Evolutionary conservation across 1,284 basidiomycete species (phyloP), one percentile per base, ranked within the genome.

Genomic region (Papiliotrema terrestris): DNA sequence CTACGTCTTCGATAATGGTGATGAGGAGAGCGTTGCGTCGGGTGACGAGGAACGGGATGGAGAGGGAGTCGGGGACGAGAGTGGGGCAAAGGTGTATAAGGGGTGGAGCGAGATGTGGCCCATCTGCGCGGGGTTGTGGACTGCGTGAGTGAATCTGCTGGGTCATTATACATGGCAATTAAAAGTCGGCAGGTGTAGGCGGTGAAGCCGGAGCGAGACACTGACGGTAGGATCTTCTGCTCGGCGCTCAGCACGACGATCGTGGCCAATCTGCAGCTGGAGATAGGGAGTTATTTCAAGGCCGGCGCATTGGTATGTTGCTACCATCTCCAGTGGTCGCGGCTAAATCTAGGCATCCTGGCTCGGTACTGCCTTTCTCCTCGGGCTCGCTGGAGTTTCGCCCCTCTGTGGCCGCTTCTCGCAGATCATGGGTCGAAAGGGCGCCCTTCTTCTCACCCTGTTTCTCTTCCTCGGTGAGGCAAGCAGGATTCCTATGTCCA

Each of bases 231-330:
- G 2, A 56, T 66, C 17, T 71, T 68, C 56, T 67, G 64, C 46
- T 59, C 66, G 0, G 66, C 69, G 0, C 51, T 68, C 23, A 52
- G 57, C 8, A 59, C 61, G 8, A 65, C 63, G 15, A 67, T 71
- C 25, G 66, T 66, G 0, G 67, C 69, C 35, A 71, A 71, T 51
- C 49, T 71, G 13, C 63, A 65, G 22, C 50, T 69, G n/a, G 69
- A 71, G 29, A 69, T 71, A 22, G 63, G 59, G 3, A 67, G 65
- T 0, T 60, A 66, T 42, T 71, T 71, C 48, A 55, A 59, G 20
- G 60, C 61, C 19, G 63, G 65, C 39, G 59, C 62, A 3, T 46
- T 67, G 52, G 66, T 68, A 44, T 20, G 63, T 61, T 19, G 14
- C 23, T 32, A 5, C 6, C 11, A 6, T 6, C 29, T 11, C 11